Evolutionary conservation across 345 rosid species (phyloP), one percentile per base, ranked within the genome.

Genomic region (Sonneratia caseolaris): DNA sequence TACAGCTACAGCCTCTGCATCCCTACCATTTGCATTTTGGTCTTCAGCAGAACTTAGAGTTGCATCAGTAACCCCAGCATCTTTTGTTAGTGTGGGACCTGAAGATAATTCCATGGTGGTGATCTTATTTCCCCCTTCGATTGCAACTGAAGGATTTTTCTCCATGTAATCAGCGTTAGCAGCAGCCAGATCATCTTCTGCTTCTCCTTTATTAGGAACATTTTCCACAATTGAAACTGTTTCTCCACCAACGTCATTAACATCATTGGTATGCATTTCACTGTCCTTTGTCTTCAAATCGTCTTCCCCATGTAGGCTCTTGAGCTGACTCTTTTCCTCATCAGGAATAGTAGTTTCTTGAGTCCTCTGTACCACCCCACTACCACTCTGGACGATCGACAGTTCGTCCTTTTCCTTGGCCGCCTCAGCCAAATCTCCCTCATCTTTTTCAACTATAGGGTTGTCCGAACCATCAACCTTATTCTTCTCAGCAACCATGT

Each of bases 141-240:
- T 68, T 18, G 75, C 55, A 22, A 36, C 75, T 37, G 6, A 56
- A 57, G 22, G 75, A 68, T 45, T 36, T 14, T n/a, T 40, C 35
- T 71, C 43, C 36, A 65, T 37, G 45, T 68, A 59, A 35, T 27
- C 40, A 13, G 49, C 59, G 36, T 71, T 61, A 42, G 68, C 35
- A 55, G 42, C 18, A 27, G 37, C 55, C 43, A 24, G 36, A n/a
- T 19, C 14, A 12, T 35, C n/a, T 61, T 57, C 47, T 64, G 37
- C 59, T 36, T 66, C 73, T 18, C 74, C 77, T 56, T 37, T 57
- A 19, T n/a, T 66, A 71, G 59, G 6, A 56, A 42, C 82, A 65
- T 69, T 79, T 56, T 81, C 81, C 66, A 75, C 83, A 76, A 55
- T 76, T 70, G 80, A 84, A 70, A 75, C 72, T 35, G 71, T 69